Base-by-base conservation (phyloP, 805 yeast species). In the Kodamaea restingae region DNA sequence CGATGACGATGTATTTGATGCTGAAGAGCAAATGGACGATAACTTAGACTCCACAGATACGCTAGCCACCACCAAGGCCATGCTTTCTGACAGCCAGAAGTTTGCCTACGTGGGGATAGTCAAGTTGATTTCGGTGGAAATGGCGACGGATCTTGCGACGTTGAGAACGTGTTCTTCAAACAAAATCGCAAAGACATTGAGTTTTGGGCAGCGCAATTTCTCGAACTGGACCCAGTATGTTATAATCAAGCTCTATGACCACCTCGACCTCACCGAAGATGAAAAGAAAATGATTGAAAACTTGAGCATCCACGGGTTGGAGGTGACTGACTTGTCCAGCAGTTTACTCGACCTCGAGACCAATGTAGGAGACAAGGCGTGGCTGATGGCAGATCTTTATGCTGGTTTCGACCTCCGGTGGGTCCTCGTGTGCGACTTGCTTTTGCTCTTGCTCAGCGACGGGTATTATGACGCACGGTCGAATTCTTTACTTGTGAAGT, bases 351-450 rank as follows among this genome's bases (percentile, higher is more conserved):
- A 44, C 14, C 36, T 34, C 12, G 46, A 48, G 3, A 18, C 17
- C 7, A 25, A 21, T 4, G 14, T 33, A 12, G 22, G 26, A 14
- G 14, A 21, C 26, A 9, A 24, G 18, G 21, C 17, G 26, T 43
- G 49, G 38, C 41, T 27, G 33, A 38, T 32, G 34, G 36, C 41
- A 3, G 41, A 37, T 9, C 33, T 35, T 25, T 46, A 43, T 12
- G 47, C 51, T 7, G 61, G 52, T 6, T 60, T 62, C 39, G 96
- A 90, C 52, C 75, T 93, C 15, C 78, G 90, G 21, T 95, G 98
- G 98, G 90, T 96, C 0, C 75, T 91, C 10, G 67, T 93, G 4
- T 95, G 98, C 63, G 98, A 93, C 57, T 63, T 93, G 34, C 91
- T 91, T 54, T 67, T 93, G 30, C 71, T 86, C 7, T 66, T 91